Evolutionary conservation across 2,329 filamentous ascomycete genomes (phyloP), one percentile per base, ranked within the genome.

Genomic region (Xylariaceae sp.): DNA sequence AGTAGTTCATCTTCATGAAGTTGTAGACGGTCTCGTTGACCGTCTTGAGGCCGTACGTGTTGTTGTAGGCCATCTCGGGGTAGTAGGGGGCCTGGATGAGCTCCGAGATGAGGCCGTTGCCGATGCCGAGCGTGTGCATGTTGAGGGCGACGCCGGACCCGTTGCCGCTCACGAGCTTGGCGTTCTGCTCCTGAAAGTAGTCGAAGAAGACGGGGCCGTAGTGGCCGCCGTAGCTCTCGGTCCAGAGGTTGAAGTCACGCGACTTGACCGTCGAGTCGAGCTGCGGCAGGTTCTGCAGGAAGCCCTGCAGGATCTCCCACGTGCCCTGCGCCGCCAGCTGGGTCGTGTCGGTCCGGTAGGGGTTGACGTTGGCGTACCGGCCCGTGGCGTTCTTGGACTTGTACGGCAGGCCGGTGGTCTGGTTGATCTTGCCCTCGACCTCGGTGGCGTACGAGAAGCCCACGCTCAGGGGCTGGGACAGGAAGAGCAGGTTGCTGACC

Each of bases 1-100:
- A 61, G 36, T 47, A 54, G 25, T 46, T 50, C 44, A 74, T 72
- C 38, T 70, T 73, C 55, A 71, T 71, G 45, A 72, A 76, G 36
- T 68, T 64, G 51, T 77, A 76, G 4, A 76, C 65, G 3, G 70
- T 74, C 15, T 77, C 68, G 42, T 77, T 77, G 45, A 74, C 59
- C 1, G 59, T 53, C 40, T 63, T 34, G 15, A 55, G 44, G 3
- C 52, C 52, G 37, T 76, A 77, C 8, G 69, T 62, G 37, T 66
- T 66, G 17, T 55, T 48, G 31, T 55, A 58, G 5, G 61, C 60
- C 31, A 60, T 61, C 17, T 55, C 50, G 2, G 60, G 58, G 37
- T 63, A 64, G 29, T 51, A 60, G 2, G 49, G 51, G 12, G 42
- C 47, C 49, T 77, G 72, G 28, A 71, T 66, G 5, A 53, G 58